Conservation (phyloP, 1,139 yeast genomes). For the Diutina catenulata region DNA sequence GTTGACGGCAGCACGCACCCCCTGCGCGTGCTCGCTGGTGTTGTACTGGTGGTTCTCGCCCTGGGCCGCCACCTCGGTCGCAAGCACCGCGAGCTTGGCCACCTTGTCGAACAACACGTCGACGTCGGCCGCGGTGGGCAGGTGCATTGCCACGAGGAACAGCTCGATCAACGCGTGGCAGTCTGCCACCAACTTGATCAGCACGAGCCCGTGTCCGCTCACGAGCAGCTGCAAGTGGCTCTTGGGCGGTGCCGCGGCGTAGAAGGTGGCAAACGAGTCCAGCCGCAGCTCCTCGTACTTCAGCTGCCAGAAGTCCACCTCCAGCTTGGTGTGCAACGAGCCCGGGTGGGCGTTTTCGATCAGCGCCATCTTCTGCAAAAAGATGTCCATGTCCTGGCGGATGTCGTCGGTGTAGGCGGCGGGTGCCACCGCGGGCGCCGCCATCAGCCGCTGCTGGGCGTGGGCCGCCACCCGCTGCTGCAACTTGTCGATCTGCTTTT, state of each 20-base stretch:
- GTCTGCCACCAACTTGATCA: not conserved
- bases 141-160: constrained; percentile 23
- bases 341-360: not conserved
- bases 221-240: not conserved
- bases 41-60: constrained; percentile 24
- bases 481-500: not conserved
- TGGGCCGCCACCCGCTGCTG: not conserved
- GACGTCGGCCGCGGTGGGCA: constrained; percentile 16
- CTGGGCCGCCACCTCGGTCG: constrained; percentile 36
- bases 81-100: constrained; percentile 38
- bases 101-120: constrained; percentile 38
- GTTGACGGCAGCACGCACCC: constrained; percentile 59
- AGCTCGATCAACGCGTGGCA: constrained; percentile 29
- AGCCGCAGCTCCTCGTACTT: not conserved
- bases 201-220: not conserved
- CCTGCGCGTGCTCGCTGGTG: constrained; percentile 15
- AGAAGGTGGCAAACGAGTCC: not conserved
- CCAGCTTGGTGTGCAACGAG: not conserved
- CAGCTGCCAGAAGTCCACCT: constrained; percentile 2
- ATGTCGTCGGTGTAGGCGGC: not conserved
- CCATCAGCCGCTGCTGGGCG: not conserved
- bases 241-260: not conserved
- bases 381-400: not conserved
- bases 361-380: not conserved
- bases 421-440: not conserved